Conservation (phyloP, 768 basidiomycete genomes). For the Auricularia auricula-judae region DNA sequence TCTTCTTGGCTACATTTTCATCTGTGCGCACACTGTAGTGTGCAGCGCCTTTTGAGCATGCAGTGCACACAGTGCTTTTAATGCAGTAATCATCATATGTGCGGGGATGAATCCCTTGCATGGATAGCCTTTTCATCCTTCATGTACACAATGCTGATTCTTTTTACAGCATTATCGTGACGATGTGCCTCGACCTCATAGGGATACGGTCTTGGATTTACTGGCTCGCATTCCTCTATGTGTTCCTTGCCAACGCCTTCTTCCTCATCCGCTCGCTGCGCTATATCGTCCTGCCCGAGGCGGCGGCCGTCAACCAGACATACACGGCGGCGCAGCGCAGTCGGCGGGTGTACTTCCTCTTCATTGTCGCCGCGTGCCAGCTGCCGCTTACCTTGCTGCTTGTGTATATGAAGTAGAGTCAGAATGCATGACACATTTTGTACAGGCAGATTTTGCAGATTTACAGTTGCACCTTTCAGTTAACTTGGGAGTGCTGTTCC, state of each 20-base stretch:
- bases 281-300: conserved; percentile 82
- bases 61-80: too few species aligned
- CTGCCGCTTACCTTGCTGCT: conserved; percentile 78
- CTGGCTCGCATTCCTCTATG: conserved; percentile 67
- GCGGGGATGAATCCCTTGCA: too few species aligned
- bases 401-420: conserved; percentile 22
- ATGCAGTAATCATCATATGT: too few species aligned
- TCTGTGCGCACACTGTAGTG: too few species aligned
- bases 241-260: conserved; percentile 82
- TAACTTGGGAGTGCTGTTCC: too few species aligned
- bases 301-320: conserved; percentile 42
- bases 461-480: too few species aligned
- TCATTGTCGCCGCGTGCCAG: conserved; percentile 75
- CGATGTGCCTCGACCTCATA: conserved; percentile 62
- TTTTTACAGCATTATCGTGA: conserved; percentile 61
- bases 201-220: conserved; percentile 52
- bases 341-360: conserved; percentile 81
- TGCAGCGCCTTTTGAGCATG: too few species aligned
- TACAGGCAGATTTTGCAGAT: too few species aligned
- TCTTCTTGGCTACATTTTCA: conserved; percentile 1
- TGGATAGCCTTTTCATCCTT: too few species aligned
- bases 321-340: conserved; percentile 71
- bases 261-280: conserved; percentile 88
- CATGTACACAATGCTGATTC: neutral
- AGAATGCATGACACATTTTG: neutral